Evolutionary conservation across 108 stramenopile genomes (phyloP).

Genomic region (Cyclotella cryptica): DNA sequence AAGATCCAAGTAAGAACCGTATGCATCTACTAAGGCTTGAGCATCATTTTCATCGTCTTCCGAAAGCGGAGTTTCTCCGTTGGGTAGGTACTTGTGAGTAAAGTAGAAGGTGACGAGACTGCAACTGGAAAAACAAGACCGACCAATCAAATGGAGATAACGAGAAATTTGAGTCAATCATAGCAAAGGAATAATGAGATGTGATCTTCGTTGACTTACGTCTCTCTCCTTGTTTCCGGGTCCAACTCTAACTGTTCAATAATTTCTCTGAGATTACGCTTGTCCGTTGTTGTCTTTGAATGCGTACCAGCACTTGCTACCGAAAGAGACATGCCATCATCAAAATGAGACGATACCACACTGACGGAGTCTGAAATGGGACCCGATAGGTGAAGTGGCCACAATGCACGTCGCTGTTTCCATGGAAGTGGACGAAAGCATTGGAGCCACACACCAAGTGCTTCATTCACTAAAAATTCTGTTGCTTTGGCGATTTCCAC

Average conservation of each 20-base stretch:
- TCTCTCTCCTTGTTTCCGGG: conserved; percentile 74
- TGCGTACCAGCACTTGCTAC: conserved; percentile 58
- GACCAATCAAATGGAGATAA: conserved; percentile 5
- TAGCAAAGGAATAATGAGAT: background rate
- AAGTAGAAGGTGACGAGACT: conserved; percentile 85
- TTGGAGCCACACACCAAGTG: conserved; percentile 75
- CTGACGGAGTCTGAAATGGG: conserved; percentile 19
- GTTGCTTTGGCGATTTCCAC: conserved; percentile 61
- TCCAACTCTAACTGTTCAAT: conserved; percentile 80
- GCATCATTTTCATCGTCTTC: conserved; percentile 36
- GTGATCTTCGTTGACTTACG: conserved; percentile 53
- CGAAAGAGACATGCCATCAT: conserved; percentile 59
- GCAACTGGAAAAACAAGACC: conserved; percentile 54
- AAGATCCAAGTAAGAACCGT: conserved; percentile 83
- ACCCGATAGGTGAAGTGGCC: conserved; percentile 56
- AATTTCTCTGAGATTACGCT: conserved; percentile 61
- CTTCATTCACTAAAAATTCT: conserved; percentile 76
- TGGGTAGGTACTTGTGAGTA: conserved; percentile 57
- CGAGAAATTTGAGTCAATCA: background rate
- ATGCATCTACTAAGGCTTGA: conserved; percentile 65
- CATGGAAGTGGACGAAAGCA: conserved; percentile 80
- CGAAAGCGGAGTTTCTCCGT: background rate
- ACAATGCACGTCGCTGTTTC: conserved; percentile 75
- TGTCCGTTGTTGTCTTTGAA: conserved; percentile 23
- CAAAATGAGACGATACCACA: conserved; percentile 43